Evolutionary conservation across 331 rosid genomes (phyloP).

Genomic region (Dryas integrifolia): DNA sequence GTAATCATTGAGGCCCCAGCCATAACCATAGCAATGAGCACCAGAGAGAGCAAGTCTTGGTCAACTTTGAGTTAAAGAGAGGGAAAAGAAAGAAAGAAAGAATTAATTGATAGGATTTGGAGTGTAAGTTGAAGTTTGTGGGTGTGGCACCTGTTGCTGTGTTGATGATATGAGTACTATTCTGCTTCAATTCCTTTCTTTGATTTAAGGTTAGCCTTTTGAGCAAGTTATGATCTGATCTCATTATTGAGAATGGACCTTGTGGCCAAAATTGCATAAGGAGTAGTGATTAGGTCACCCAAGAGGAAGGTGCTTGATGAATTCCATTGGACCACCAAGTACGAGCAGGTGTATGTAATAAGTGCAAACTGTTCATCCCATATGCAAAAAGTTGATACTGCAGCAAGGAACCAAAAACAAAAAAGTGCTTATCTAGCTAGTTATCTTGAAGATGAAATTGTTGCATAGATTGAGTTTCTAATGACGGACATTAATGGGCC

Average conservation of each 20-base stretch:
- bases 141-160: slow-evolving; percentile 3
- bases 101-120: not conserved
- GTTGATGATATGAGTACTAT: not conserved
- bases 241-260: slow-evolving; percentile 21
- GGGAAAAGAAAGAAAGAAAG: not conserved
- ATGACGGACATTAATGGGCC: not conserved
- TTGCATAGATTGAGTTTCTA: too few relatives aligned
- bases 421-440: too few relatives aligned
- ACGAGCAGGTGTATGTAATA: slow-evolving; percentile 26
- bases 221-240: slow-evolving; percentile 20
- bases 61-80: slow-evolving; percentile 13
- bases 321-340: slow-evolving; percentile 39
- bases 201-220: slow-evolving; percentile 20
- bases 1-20: slow-evolving; percentile 32
- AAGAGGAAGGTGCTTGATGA: slow-evolving; percentile 17
- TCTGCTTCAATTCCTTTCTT: not conserved
- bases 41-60: slow-evolving; percentile 21
- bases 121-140: not conserved
- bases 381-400: not conserved
- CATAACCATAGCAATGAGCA: slow-evolving; percentile 19
- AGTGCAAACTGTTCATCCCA: slow-evolving; percentile 20
- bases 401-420: too few relatives aligned
- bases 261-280: slow-evolving; percentile 27
- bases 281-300: slow-evolving; percentile 34
- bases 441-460: too few relatives aligned